These are phyloP conservation scores for Yamadazyma scolyti DNA, from an alignment of 805 yeast genomes.

Conservation along the genomic window DNA sequence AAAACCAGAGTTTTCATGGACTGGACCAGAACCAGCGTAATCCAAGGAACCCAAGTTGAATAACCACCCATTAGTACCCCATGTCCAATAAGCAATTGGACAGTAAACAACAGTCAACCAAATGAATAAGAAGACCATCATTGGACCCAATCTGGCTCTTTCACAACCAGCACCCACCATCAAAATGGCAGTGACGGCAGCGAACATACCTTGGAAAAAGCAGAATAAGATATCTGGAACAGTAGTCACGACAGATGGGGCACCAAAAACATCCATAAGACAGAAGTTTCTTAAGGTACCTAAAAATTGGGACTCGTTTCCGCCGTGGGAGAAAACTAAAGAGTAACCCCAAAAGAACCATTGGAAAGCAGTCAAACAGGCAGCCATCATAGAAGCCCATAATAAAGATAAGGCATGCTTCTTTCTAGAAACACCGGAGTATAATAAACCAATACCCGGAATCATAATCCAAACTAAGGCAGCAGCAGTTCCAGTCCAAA, in stretches of 20 bases:
- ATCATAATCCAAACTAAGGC: conserved; percentile 92
- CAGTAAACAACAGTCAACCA: conserved; percentile 97
- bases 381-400: conserved; percentile 93
- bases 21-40: conserved; percentile 99
- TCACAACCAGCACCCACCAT: conserved; percentile 98
- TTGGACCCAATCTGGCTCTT: conserved; percentile 92
- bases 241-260: conserved; percentile 59
- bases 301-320: conserved; percentile 58
- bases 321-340: conserved; percentile 70
- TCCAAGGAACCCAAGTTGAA: conserved; percentile 79
- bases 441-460: conserved; percentile 91
- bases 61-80: conserved; percentile 95
- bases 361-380: conserved; percentile 79
- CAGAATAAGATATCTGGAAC: conserved; percentile 91
- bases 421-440: conserved; percentile 91
- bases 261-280: conserved; percentile 77
- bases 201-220: conserved; percentile 96
- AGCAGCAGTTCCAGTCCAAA: conserved; percentile 76
- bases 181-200: conserved; percentile 85
- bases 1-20: conserved; percentile 90
- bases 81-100: conserved; percentile 96
- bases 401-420: conserved; percentile 91
- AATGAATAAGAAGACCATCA: conserved; percentile 89
- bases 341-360: conserved; percentile 99
- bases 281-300: conserved; percentile 83